A percentile compares a stretch with the other conserved stretches of the same genome.
Evolutionary conservation across 2,329 filamentous ascomycete species (phyloP).

Genomic region (Colletotrichum camelliae): DNA sequence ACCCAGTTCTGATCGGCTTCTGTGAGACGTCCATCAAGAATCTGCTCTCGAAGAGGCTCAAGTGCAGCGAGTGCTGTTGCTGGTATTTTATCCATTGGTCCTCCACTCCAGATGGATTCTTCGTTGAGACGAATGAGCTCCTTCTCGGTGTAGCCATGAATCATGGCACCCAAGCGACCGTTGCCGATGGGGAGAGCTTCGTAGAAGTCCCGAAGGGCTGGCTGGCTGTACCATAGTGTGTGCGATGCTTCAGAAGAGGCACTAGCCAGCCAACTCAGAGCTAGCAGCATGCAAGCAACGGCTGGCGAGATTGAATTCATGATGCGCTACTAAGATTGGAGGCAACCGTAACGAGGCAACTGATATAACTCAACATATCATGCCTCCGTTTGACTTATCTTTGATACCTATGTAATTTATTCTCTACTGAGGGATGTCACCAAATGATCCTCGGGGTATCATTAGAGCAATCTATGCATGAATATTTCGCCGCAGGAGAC

Average conservation of each 20-base stretch:
- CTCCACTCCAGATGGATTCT: slow-evolving; percentile 49
- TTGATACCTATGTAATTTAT: fast-evolving
- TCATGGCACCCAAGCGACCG: slow-evolving; percentile 41
- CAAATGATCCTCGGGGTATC: background rate
- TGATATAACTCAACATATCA: too few relatives aligned
- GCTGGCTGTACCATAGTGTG: background rate
- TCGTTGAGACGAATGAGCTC: slow-evolving; percentile 49
- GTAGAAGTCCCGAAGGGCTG: background rate
- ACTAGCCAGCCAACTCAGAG: background rate
- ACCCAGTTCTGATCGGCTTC: background rate
- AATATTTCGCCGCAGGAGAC: background rate
- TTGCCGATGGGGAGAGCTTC: slow-evolving; percentile 44
- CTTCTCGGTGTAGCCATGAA: slow-evolving; percentile 36
- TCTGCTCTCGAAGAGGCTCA: background rate
- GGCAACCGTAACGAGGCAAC: background rate
- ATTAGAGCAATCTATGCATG: background rate
- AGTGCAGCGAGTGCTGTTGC: slow-evolving; percentile 26
- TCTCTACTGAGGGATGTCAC: background rate
- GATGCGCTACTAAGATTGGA: background rate
- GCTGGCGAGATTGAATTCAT: background rate
- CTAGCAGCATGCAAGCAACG: background rate
- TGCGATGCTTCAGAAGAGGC: background rate
- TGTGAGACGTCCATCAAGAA: background rate
- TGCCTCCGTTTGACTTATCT: background rate
- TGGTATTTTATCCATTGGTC: slow-evolving; percentile 42